Evolutionary conservation across 176 grass and related monocot species (phyloP), one percentile per base, ranked within the genome.

Genomic region (Phyllostachys edulis): DNA sequence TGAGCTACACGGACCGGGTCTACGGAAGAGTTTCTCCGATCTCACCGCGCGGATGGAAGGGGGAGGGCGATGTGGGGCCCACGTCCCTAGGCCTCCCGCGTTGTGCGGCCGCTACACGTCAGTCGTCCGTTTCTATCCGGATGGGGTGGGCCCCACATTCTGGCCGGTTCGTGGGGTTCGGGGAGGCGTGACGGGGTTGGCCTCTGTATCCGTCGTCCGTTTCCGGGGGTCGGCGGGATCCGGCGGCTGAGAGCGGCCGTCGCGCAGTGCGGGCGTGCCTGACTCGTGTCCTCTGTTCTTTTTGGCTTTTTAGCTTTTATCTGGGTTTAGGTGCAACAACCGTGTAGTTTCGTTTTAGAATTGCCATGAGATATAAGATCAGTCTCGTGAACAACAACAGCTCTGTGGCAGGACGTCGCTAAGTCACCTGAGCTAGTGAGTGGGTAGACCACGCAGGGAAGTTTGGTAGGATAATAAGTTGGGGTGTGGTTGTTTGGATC

Each of bases 41-140:
- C 59, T 56, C 34, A 26, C 44, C 52, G 32, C 29, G 42, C 44
- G 85, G 69, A 71, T 59, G 49, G 26, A 39, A 67, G 69, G 42
- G 40, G 41, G 68, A 57, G 46, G 67, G 29, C 0, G 29, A 27
- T 18, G 73, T 65, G 73, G 79, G 84, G 57, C 73, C 88, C 84
- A 12, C 84, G 46, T 10, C 6, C 18, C 0, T 70, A 14, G 77
- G 71, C 71, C 1, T 36, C 52, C 71, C 55, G 56, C 54, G 9
- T 29, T 21, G 17, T 8, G 57, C 74, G 71, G 20, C 38, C 3
- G 67, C 38, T 7, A 57, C 60, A 49, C 51, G 66, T 84, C 76
- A 67, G 69, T 82, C 71, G 76, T 52, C 64, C 11, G 70, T 70
- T 61, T 63, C 36, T 16, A 54, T 81, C 51, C 2, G 5, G 34